phyloP scores from a whole-genome alignment of 83 land plant genomes.

The Picea abies region DNA sequence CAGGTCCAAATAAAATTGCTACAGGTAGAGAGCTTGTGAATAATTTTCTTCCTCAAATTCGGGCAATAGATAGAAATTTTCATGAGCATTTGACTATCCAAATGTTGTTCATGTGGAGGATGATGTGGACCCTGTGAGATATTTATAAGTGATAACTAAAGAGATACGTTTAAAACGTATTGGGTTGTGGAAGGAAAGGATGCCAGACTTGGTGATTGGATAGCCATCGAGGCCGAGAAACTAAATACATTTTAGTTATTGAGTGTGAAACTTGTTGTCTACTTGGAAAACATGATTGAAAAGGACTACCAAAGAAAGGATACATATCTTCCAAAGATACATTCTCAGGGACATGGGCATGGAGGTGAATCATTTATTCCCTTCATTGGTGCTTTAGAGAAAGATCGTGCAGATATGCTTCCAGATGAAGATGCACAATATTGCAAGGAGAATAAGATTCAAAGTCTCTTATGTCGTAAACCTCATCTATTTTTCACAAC shows the following conservation, averaged over 20 bases:
- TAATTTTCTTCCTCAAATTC: too few relatives aligned
- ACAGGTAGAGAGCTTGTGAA: too few relatives aligned
- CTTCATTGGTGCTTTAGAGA: constrained; percentile 81
- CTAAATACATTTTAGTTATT: constrained; percentile 93
- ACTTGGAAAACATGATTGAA: constrained; percentile 13
- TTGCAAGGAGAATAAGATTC: constrained; percentile 88
- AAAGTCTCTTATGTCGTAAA: constrained; percentile 40
- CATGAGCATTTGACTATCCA: constrained; percentile 95
- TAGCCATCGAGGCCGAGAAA: constrained; percentile 82
- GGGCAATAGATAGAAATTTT: too few relatives aligned
- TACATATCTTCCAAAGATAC: too few relatives aligned
- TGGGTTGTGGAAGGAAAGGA: constrained; percentile 83
- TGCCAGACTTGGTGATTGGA: constrained; percentile 37
- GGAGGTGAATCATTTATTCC: constrained; percentile 92
- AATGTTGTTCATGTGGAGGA: constrained; percentile 98
- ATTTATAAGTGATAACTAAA: constrained; percentile 79
- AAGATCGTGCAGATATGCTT: constrained; percentile 80
- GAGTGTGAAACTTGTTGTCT: constrained; percentile 92
- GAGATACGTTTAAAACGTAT: constrained; percentile 88
- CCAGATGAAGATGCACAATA: constrained; percentile 84
- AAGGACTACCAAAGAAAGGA: too few relatives aligned
- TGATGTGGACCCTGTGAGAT: constrained; percentile 91
- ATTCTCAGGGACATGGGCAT: constrained; percentile 78
- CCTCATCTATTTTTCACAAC: too few relatives aligned
- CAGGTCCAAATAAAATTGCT: too few relatives aligned